phyloP scores from a whole-genome alignment of 306 rosid genomes.

The Crotalaria pallida region DNA sequence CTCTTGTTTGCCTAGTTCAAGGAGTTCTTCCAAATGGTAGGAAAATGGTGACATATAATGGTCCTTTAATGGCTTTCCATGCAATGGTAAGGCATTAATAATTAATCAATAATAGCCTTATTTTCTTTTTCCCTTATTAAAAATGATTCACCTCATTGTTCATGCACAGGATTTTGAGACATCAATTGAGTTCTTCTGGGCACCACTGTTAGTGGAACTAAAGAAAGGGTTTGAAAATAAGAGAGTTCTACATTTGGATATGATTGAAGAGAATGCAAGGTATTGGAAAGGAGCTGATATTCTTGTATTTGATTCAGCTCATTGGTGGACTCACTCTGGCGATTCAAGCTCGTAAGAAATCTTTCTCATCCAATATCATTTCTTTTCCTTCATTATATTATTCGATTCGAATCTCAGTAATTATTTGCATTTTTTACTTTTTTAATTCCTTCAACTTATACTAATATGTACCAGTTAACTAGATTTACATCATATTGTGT shows the following conservation, averaged over 20 bases:
- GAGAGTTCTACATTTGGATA: constrained; percentile 75
- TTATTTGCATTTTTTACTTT: neutral
- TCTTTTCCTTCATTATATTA: neutral
- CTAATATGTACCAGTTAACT: neutral
- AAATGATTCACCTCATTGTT: constrained; percentile 6
- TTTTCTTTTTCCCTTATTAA: constrained; percentile 6
- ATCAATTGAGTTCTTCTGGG: constrained; percentile 89
- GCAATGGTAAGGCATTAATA: constrained; percentile 52
- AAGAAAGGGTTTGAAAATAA: constrained; percentile 54
- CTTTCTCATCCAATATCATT: constrained; percentile 5
- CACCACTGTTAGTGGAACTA: constrained; percentile 85
- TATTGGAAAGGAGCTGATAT: constrained; percentile 89
- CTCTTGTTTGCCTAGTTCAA: constrained; percentile 87
- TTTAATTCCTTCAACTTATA: neutral
- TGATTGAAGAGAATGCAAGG: constrained; percentile 89
- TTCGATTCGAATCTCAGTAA: neutral
- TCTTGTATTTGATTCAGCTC: constrained; percentile 94
- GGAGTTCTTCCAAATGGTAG: constrained; percentile 78
- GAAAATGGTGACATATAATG: constrained; percentile 66
- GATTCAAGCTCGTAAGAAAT: constrained; percentile 67
- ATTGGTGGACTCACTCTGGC: constrained; percentile 99
- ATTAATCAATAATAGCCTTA: neutral
- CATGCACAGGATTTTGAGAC: constrained; percentile 71
- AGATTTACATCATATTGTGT: constrained; percentile 10
- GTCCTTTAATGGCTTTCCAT: constrained; percentile 91